Percentiles rank a stretch among this genome's conserved stretches.
Conservation (phyloP, 2,329 filamentous ascomycete species). For the Hymenoscyphus linearis region DNA sequence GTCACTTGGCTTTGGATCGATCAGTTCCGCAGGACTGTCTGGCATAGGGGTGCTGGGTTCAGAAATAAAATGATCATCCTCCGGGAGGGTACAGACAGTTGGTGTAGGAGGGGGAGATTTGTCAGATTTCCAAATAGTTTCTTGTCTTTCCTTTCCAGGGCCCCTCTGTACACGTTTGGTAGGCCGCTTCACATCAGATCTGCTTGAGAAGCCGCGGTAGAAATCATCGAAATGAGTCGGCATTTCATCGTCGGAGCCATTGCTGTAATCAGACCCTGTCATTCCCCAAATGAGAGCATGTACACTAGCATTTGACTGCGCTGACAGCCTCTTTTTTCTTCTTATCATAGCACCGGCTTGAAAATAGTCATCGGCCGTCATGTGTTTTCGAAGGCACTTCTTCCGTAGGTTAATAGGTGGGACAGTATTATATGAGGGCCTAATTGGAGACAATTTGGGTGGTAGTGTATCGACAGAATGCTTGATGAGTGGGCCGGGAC, state of each 20-base stretch:
- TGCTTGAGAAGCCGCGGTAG: slow-evolving; percentile 1
- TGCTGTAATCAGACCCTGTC: not conserved
- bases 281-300: not conserved
- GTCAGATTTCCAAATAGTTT: slow-evolving; percentile 25
- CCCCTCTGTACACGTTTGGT: not conserved
- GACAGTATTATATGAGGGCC: not conserved
- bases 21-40: not conserved
- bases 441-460: not conserved
- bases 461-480: not conserved
- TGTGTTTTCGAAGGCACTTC: not conserved
- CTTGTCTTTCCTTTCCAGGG: slow-evolving; percentile 19
- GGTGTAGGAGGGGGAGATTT: not conserved
- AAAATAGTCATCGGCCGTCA: not conserved
- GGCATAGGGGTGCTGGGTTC: slow-evolving; percentile 3
- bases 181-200: slow-evolving; percentile 3
- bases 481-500: not conserved
- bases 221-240: not conserved
- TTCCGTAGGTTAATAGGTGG: not conserved
- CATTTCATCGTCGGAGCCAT: not conserved
- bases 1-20: not conserved
- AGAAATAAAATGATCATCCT: slow-evolving; percentile 5
- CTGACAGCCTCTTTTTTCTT: not conserved
- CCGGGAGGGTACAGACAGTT: slow-evolving; percentile 7
- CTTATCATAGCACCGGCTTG: not conserved
- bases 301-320: not conserved